Evolutionary conservation across 768 basidiomycete species (phyloP), one percentile per base, ranked within the genome.

Genomic region (Gloeopeniophorella convolvens): DNA sequence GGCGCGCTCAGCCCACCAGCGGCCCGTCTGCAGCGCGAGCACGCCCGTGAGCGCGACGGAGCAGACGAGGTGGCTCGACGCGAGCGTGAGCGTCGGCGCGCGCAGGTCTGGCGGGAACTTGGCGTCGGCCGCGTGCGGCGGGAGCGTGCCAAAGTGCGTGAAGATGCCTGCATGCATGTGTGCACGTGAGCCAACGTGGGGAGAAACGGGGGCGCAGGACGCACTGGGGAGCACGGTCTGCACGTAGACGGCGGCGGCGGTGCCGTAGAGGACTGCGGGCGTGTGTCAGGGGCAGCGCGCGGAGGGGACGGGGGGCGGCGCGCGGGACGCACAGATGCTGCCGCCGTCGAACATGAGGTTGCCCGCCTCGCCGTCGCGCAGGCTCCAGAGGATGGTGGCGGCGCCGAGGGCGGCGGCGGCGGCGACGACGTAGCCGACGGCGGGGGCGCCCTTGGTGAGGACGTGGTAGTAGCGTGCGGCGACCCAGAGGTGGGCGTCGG

Each of bases 311-410:
- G 11, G 37, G 26, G 28, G 28, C 4, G 12, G 16, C 4, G 20
- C 34, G 30, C 24, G 42, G 21, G 8, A 71, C 87, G 63, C 55
- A 91, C 89, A 86, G 58, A 90, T 83, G 65, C 88, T 90, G 43
- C 85, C 89, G 21, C 89, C 89, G 60, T 92, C 89, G 59, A 92
- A 92, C 88, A 92, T 90, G 62, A 92, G 72, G 65, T 92, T 91
- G 27, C 81, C 85, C 2, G 89, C 89, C 56, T 79, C 69, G 7
- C 85, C 79, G 54, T 91, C 87, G 28, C 79, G 72, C 54, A 90
- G 70, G 65, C 86, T 90, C 81, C 82, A 86, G 21, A 89, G 70
- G 42, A 90, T 80, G 39, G 83, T 85, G 26, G 72, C 65, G 2
- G 70, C 83, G 3, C 88, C 89, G 27, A 83, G 66, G 5, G 70